These are phyloP conservation scores for Hansenula sp. DNA, from an alignment of 1,139 yeast genomes.

Conservation along the genomic window DNA sequence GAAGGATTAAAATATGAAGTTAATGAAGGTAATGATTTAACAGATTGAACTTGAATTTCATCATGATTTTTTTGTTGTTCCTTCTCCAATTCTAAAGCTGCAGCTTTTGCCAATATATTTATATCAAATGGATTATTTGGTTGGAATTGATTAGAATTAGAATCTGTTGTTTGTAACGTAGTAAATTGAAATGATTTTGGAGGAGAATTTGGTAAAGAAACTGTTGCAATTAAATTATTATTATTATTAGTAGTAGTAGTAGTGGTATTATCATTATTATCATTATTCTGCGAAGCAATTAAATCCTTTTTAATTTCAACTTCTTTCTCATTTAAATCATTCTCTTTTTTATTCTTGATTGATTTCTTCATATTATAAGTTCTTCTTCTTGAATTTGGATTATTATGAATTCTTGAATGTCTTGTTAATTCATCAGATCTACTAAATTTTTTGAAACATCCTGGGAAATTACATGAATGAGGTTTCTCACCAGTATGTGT, in stretches of 20 bases:
- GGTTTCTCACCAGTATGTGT: conserved; percentile 98
- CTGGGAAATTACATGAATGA: conserved; percentile 82
- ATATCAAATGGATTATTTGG: conserved; percentile 48
- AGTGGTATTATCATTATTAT: background rate
- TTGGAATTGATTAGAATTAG: conserved; percentile 1
- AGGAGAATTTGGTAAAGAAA: conserved; percentile 24
- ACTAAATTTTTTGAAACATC: conserved; percentile 81
- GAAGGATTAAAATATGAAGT: conserved; percentile 47
- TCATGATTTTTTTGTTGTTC: conserved; percentile 26
- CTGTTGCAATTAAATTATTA: background rate
- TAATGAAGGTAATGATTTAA: conserved; percentile 62
- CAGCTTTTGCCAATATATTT: conserved; percentile 77
- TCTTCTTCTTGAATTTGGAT: conserved; percentile 62
- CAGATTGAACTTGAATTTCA: conserved; percentile 33
- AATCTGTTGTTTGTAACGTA: conserved; percentile 13
- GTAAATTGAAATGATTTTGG: conserved; percentile 14
- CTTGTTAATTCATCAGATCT: conserved; percentile 90
- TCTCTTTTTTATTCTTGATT: background rate
- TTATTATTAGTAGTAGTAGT: background rate
- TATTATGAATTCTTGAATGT: conserved; percentile 82
- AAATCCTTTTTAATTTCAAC: conserved; percentile 2
- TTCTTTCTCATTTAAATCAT: conserved; percentile 4
- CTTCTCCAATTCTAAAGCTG: conserved; percentile 69
- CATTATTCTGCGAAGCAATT: background rate
- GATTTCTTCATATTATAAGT: conserved; percentile 27